phyloP scores from a whole-genome alignment of 371 early-diverging fungal species.

The Mucor saturninus region DNA sequence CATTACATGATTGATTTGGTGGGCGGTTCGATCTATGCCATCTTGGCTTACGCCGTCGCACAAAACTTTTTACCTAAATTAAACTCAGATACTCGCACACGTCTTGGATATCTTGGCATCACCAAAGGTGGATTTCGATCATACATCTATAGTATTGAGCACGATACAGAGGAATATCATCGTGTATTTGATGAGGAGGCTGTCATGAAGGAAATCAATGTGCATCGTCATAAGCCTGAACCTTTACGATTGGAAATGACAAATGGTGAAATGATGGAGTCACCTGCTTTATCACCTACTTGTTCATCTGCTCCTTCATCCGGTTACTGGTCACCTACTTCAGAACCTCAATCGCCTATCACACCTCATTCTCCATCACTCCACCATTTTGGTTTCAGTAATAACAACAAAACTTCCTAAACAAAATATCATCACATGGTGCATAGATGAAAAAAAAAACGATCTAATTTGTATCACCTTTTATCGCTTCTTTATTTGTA shows the following conservation, averaged over 20 bases:
- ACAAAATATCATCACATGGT: background rate
- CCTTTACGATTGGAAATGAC: constrained; percentile 5
- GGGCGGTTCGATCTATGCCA: constrained; percentile 72
- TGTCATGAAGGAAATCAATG: background rate
- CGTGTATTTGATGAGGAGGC: constrained; percentile 10
- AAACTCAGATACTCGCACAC: constrained; percentile 25
- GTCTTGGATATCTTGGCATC: constrained; percentile 48
- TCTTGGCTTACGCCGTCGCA: constrained; percentile 56
- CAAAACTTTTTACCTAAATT: constrained; percentile 37
- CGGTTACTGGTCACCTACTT: constrained; percentile 32
- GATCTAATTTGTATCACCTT: background rate
- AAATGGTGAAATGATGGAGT: constrained; percentile 10
- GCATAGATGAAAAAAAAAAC: background rate
- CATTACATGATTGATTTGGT: constrained; percentile 78
- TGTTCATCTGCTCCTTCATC: constrained; percentile 7
- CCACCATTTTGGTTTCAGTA: constrained; percentile 12
- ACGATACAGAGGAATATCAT: constrained; percentile 25
- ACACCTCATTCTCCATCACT: constrained; percentile 33
- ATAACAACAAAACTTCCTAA: constrained; percentile 7
- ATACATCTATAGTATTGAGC: constrained; percentile 35
- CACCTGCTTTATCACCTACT: constrained; percentile 18
- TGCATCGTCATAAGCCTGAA: background rate
- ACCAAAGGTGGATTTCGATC: constrained; percentile 27
- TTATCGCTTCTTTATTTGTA: background rate
- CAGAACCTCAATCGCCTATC: constrained; percentile 39